Conservation (phyloP, 2,329 filamentous ascomycete genomes). For the Aspergillus jensenii region DNA sequence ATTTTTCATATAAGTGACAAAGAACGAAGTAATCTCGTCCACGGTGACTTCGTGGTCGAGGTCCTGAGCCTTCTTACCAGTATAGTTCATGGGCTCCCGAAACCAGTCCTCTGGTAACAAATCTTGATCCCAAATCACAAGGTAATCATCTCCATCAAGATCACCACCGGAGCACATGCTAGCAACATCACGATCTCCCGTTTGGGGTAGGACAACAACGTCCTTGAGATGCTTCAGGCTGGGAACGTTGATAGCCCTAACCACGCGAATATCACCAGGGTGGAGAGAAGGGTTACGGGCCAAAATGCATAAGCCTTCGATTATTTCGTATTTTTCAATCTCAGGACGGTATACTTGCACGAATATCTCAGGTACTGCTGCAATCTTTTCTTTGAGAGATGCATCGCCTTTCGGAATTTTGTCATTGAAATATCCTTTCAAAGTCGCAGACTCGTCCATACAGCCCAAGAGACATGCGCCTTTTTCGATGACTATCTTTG, state of each 20-base stretch:
- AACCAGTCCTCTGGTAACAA: constrained; percentile 73
- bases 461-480: constrained; percentile 88
- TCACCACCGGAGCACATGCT: constrained; percentile 97
- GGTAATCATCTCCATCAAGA: constrained; percentile 92
- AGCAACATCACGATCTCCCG: constrained; percentile 78
- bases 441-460: constrained; percentile 75
- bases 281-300: constrained; percentile 93
- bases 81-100: constrained; percentile 74
- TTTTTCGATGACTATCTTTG: constrained; percentile 75
- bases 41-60: constrained; percentile 65
- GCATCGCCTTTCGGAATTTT: constrained; percentile 37
- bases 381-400: constrained; percentile 44
- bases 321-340: constrained; percentile 59
- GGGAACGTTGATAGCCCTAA: constrained; percentile 75
- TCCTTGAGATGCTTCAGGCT: constrained; percentile 75
- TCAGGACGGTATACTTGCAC: constrained; percentile 69
- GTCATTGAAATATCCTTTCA: constrained; percentile 68
- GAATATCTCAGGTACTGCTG: constrained; percentile 79
- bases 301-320: constrained; percentile 77
- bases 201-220: constrained; percentile 83
- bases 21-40: constrained; percentile 77
- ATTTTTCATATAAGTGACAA: constrained; percentile 90
- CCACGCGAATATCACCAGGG: constrained; percentile 85
- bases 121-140: constrained; percentile 83
- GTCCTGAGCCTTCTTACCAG: constrained; percentile 55